phyloP scores from a whole-genome alignment of 75 land plant genomes.

The Isoetes taiwanensis region DNA sequence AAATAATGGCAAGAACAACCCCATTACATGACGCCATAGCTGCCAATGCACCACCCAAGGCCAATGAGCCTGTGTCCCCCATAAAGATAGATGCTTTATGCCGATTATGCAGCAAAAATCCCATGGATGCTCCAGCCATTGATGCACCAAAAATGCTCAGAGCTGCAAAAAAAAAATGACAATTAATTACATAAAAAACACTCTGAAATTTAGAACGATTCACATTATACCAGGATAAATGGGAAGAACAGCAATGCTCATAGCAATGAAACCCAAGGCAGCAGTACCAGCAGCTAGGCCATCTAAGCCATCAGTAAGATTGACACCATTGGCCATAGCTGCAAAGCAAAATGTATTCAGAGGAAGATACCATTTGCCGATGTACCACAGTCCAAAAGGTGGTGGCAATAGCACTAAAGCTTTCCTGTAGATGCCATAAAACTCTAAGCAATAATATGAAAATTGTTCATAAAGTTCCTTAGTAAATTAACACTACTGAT shows the following conservation, averaged over 20 bases:
- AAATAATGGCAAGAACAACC: conserved; percentile 81
- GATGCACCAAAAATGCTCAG: conserved; percentile 87
- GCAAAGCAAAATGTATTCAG: conserved; percentile 74
- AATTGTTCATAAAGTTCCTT: neutral
- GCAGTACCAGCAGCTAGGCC: conserved; percentile 83
- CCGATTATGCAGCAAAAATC: conserved; percentile 79
- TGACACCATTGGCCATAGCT: conserved; percentile 74
- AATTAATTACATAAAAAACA: too few species aligned
- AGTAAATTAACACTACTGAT: too few species aligned
- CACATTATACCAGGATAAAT: conserved; percentile 51
- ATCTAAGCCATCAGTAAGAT: conserved; percentile 92
- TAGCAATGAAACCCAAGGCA: conserved; percentile 69
- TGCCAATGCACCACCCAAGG: conserved; percentile 88
- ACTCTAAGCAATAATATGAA: neutral
- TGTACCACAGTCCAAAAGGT: conserved; percentile 47
- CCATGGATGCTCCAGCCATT: conserved; percentile 90
- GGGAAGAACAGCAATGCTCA: conserved; percentile 81
- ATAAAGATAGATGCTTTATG: conserved; percentile 79
- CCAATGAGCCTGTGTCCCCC: conserved; percentile 89
- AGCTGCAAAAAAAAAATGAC: conserved; percentile 26
- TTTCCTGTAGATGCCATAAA: conserved; percentile 60
- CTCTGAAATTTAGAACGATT: too few species aligned
- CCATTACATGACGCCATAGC: conserved; percentile 95
- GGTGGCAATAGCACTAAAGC: conserved; percentile 60
- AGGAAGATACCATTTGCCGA: conserved; percentile 59